Evolutionary conservation across 805 yeast species (phyloP).

Genomic region (Saturnispora serradocipensis): DNA sequence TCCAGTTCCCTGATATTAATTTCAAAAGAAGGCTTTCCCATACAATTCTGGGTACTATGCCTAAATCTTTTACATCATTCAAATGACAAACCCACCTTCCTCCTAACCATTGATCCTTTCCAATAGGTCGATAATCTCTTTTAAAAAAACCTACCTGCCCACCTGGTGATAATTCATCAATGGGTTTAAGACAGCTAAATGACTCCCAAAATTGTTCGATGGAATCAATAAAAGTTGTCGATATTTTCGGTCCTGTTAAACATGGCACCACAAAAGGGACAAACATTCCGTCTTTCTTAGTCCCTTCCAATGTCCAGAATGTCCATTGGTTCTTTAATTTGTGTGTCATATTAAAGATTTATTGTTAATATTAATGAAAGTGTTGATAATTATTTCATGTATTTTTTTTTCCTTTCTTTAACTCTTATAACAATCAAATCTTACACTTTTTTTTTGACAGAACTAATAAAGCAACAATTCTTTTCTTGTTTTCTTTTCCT

Average conservation of each 20-base stretch:
- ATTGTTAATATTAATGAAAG: neutral
- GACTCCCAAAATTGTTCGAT: slow-evolving; percentile 47
- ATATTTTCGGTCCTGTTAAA: neutral
- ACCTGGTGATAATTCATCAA: slow-evolving; percentile 34
- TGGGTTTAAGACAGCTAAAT: slow-evolving; percentile 31
- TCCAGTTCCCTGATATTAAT: slow-evolving; percentile 31
- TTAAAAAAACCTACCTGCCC: slow-evolving; percentile 51
- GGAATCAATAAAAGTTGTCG: slow-evolving; percentile 28
- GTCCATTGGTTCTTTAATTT: neutral
- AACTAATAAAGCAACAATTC: neutral
- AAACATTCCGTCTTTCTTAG: neutral
- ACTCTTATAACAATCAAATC: neutral
- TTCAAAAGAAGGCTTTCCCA: slow-evolving; percentile 51
- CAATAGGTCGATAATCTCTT: slow-evolving; percentile 51
- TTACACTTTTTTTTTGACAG: neutral
- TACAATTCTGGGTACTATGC: slow-evolving; percentile 29
- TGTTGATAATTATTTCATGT: neutral
- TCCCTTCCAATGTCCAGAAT: neutral
- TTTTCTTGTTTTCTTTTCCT: neutral
- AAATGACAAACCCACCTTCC: slow-evolving; percentile 49
- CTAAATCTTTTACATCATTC: slow-evolving; percentile 11
- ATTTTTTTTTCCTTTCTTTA: neutral
- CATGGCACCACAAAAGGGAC: neutral
- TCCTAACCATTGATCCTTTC: slow-evolving; percentile 59
- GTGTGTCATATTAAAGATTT: neutral